A percentile compares a stretch with the other conserved stretches of the same genome.
Evolutionary conservation across 2,329 filamentous ascomycete species (phyloP).

Genomic region (Ambrosiella xylebori): DNA sequence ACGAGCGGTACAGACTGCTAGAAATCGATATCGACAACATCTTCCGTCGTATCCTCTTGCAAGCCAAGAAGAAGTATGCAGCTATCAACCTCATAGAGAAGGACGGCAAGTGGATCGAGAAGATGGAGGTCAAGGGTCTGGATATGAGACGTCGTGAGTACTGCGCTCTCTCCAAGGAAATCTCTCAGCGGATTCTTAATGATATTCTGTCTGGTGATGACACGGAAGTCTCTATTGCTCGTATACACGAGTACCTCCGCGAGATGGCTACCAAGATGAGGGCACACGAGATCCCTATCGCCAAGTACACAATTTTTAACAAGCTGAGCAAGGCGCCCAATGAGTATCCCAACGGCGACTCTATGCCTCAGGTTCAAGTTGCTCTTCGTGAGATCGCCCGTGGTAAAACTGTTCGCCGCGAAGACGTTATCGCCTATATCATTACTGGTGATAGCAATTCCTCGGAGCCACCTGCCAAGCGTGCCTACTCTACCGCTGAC

Average conservation of each 20-base stretch:
- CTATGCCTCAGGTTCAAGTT: constrained; percentile 94
- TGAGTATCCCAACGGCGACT: constrained; percentile 85
- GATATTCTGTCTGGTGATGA: constrained; percentile 92
- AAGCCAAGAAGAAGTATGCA: constrained; percentile 99
- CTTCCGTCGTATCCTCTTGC: constrained; percentile 79
- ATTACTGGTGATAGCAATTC: constrained; percentile 55
- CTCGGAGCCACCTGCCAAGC: constrained; percentile 62
- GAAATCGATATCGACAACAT: constrained; percentile 98
- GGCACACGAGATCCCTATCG: constrained; percentile 51
- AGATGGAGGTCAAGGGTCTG: constrained; percentile 93
- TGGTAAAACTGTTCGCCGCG: constrained; percentile 75
- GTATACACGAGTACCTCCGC: constrained; percentile 84
- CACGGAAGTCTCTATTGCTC: constrained; percentile 67
- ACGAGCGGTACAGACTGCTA: constrained; percentile 76
- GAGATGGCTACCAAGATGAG: constrained; percentile 79
- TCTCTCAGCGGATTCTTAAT: constrained; percentile 76
- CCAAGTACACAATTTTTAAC: constrained; percentile 95
- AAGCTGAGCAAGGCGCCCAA: constrained; percentile 88
- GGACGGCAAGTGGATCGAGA: constrained; percentile 78
- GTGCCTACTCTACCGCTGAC: constrained; percentile 75
- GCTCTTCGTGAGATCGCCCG: constrained; percentile 73
- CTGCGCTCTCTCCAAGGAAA: constrained; percentile 87
- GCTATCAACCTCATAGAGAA: constrained; percentile 84
- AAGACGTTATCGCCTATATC: constrained; percentile 92
- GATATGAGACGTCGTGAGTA: constrained; percentile 98